A percentile compares a stretch with the other conserved stretches of the same genome.
Conservation (phyloP, 2,329 filamentous ascomycete genomes). For the Blastomyces percursus region DNA sequence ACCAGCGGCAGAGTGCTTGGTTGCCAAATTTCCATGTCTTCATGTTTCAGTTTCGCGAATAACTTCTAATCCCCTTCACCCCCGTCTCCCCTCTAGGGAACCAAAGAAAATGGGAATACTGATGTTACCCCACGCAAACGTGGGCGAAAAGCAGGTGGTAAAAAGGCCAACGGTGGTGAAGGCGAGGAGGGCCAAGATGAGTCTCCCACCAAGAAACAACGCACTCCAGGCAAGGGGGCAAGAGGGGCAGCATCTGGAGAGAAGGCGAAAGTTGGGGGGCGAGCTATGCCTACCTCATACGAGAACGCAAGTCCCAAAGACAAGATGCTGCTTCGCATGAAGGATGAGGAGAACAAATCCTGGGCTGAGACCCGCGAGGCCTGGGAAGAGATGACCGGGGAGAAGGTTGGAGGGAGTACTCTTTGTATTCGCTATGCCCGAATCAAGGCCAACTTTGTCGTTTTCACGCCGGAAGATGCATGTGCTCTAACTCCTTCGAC, state of each 20-base stretch:
- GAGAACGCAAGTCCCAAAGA: conserved; percentile 17
- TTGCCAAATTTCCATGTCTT: background rate
- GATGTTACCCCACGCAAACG: conserved; percentile 18
- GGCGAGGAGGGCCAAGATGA: conserved; percentile 1
- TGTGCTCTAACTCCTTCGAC: conserved; percentile 8
- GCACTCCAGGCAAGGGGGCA: conserved; percentile 5
- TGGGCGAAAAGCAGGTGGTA: conserved; percentile 14
- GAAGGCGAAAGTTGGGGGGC: conserved; percentile 10
- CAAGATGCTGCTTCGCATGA: conserved; percentile 21
- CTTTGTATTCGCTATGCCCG: conserved; percentile 30
- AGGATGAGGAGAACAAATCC: conserved; percentile 17
- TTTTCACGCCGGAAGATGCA: conserved; percentile 28
- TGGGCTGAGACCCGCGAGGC: conserved; percentile 21
- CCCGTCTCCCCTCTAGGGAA: background rate
- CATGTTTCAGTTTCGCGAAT: background rate
- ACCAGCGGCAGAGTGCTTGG: background rate
- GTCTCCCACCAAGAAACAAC: conserved; percentile 10
- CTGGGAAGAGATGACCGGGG: conserved; percentile 22
- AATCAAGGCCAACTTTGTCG: conserved; percentile 31
- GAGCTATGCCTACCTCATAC: conserved; percentile 18
- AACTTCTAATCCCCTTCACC: background rate
- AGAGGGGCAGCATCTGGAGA: background rate
- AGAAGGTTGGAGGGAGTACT: conserved; percentile 25
- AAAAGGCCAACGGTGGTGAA: background rate
- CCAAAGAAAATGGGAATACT: background rate